A percentile compares a stretch with the other conserved stretches of the same genome.
Conservation (phyloP, 1,284 basidiomycete species). For the Stygiomarasmius scandens region DNA sequence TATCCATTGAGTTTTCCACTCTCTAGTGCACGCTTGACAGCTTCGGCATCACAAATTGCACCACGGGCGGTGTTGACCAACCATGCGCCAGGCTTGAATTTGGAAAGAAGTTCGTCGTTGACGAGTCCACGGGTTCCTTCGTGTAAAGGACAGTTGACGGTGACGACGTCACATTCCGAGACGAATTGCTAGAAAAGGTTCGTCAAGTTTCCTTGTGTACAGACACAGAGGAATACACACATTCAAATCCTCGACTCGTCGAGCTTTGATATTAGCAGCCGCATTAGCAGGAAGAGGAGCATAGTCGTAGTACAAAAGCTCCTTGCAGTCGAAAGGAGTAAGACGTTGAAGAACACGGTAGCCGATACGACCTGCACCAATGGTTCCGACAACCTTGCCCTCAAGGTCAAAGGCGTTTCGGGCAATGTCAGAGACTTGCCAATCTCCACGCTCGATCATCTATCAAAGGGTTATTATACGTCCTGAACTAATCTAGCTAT, state of each 20-base stretch:
- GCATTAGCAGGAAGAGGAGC: conserved; percentile 75
- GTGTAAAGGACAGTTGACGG: conserved; percentile 91
- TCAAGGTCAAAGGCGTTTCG: conserved; percentile 88
- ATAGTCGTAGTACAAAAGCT: conserved; percentile 94
- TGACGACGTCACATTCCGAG: conserved; percentile 78
- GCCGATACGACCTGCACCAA: conserved; percentile 87
- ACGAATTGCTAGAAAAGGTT: conserved; percentile 71
- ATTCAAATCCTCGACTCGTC: conserved; percentile 82
- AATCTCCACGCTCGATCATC: conserved; percentile 85
- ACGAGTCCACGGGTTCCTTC: conserved; percentile 83
- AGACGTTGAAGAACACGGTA: conserved; percentile 90
- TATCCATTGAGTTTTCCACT: conserved; percentile 74
- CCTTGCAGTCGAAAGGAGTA: conserved; percentile 86
- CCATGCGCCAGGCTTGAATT: conserved; percentile 93
- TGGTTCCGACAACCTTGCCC: conserved; percentile 88
- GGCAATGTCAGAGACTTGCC: conserved; percentile 83
- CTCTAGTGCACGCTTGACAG: conserved; percentile 77
- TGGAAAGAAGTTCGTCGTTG: conserved; percentile 80
- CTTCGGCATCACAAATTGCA: conserved; percentile 87
- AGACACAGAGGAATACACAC: conserved; percentile 53
- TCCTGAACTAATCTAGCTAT: no score
- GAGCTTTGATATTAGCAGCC: conserved; percentile 69
- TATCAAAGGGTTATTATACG: no score
- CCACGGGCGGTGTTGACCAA: conserved; percentile 94
- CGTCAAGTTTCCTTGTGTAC: conserved; percentile 49